These are phyloP conservation scores for Lactifluus rugatus DNA, from an alignment of 768 basidiomycete species.

Conservation along the genomic window DNA sequence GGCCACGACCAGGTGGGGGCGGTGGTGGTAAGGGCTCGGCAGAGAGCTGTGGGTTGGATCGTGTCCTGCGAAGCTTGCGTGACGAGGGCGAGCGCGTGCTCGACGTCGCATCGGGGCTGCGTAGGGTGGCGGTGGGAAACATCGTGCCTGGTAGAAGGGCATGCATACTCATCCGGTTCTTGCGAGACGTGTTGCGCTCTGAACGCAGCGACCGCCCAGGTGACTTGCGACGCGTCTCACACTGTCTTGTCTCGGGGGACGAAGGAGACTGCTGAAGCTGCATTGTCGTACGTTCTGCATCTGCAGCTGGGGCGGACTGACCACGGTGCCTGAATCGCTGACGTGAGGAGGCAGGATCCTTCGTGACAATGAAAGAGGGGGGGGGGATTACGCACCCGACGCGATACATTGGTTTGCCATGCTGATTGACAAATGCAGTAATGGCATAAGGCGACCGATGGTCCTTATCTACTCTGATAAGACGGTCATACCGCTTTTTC, in stretches of 20 bases:
- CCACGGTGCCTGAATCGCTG: conserved; percentile 41
- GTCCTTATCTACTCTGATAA: conserved; percentile 53
- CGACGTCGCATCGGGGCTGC: background rate
- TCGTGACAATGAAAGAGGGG: background rate
- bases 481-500: conserved; percentile 65
- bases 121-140: conserved; percentile 33
- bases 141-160: conserved; percentile 41
- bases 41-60: conserved; percentile 58
- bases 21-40: conserved; percentile 19
- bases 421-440: conserved; percentile 74
- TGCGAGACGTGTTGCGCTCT: conserved; percentile 26
- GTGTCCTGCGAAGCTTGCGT: conserved; percentile 60
- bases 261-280: conserved; percentile 15
- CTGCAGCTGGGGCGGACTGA: conserved; percentile 48
- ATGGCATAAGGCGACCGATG: conserved; percentile 72
- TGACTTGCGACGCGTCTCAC: conserved; percentile 7
- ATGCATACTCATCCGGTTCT: conserved; percentile 64
- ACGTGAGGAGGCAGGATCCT: background rate
- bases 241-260: background rate
- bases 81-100: conserved; percentile 28
- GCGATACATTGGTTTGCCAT: conserved; percentile 68
- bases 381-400: conserved; percentile 48
- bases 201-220: conserved; percentile 8
- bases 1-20: conserved; percentile 43
- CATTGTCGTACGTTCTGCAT: conserved; percentile 34